These are phyloP conservation scores for Lasiosphaeriaceae sp. DNA, from an alignment of 495 filamentous ascomycete species.

Conservation along the genomic window DNA sequence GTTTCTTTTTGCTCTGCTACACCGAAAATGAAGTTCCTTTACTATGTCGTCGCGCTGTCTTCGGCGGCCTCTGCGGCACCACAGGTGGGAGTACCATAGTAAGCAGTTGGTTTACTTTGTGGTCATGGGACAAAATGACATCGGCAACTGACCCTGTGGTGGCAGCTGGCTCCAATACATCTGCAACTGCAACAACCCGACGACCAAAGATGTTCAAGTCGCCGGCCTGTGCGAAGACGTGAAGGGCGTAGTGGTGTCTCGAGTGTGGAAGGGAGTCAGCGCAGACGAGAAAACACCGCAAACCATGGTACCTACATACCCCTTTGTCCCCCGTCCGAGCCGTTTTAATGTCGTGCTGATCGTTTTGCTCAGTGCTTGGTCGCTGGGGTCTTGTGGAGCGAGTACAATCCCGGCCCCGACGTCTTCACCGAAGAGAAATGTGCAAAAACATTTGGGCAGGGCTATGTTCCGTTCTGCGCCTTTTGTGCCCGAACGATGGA, in stretches of 20 bases:
- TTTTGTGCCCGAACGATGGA: not conserved
- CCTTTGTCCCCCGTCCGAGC: not conserved
- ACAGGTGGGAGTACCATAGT: not conserved
- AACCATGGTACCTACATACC: not conserved
- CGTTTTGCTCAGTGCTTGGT: not conserved
- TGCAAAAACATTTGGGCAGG: not conserved
- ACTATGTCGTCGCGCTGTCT: not conserved
- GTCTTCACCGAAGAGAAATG: not conserved
- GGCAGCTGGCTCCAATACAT: not conserved
- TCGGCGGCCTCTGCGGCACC: not conserved
- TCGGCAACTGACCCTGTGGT: not conserved
- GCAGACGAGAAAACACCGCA: not conserved
- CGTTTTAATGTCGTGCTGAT: not conserved
- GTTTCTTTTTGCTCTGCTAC: no score
- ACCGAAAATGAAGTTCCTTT: not conserved
- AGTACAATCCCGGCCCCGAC: not conserved
- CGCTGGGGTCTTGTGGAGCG: not conserved
- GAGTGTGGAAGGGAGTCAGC: not conserved
- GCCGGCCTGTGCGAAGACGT: not conserved
- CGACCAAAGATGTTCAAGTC: not conserved
- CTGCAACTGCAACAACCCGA: not conserved
- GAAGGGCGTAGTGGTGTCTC: not conserved
- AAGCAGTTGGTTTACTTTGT: not conserved
- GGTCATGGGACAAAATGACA: not conserved
- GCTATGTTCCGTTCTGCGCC: not conserved